Base-by-base conservation (phyloP, 768 basidiomycete species). In the Naganishia friedmannii region DNA sequence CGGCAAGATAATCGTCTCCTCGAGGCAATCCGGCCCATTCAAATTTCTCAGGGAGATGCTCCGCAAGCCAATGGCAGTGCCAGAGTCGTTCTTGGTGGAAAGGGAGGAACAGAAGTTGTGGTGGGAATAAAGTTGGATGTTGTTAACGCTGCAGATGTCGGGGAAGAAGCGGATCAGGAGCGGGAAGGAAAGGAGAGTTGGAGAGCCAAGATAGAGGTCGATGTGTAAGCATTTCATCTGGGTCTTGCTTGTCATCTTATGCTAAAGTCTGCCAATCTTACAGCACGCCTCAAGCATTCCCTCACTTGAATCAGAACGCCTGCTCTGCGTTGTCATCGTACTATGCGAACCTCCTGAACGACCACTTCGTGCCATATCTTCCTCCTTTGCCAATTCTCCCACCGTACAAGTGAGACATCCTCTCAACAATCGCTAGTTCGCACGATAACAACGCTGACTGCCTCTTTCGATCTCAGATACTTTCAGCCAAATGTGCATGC, bases 91-190 rank as follows among this genome's bases (percentile, higher is more conserved):
- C 32, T 77, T 0, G 69, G 69, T 26, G 69, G 69, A 65, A 65
- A 39, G 13, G 74, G 76, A 19, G 76, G 73, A 37, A 79, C 80
- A 9, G 77, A 81, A 65, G 76, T 81, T 0, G 65, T 81, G 21
- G 80, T 77, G 1, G 80, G 80, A 8, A 75, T 81, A 53, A 73
- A 77, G 67, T 66, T 81, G 54, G 80, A 81, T 67, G 80, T 81
- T 4, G 75, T 72, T 2, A 77, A 79, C 71, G 71, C 72, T 17
- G 66, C 37, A 7, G 66, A 51, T 17, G 45, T 70, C 1, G 65
- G 65, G 23, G 46, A 67, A 65, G 42, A 73, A 70, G 57, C 54
- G 19, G 60, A 55, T 32, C 45, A 67, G 67, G 42, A 72, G 68
- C 31, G 67, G 26, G 39, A 60, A 53, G 73, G 73, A 17, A 71